Evolutionary conservation across 2,329 filamentous ascomycete genomes (phyloP).

Genomic region (Fusarium euwallaceae): DNA sequence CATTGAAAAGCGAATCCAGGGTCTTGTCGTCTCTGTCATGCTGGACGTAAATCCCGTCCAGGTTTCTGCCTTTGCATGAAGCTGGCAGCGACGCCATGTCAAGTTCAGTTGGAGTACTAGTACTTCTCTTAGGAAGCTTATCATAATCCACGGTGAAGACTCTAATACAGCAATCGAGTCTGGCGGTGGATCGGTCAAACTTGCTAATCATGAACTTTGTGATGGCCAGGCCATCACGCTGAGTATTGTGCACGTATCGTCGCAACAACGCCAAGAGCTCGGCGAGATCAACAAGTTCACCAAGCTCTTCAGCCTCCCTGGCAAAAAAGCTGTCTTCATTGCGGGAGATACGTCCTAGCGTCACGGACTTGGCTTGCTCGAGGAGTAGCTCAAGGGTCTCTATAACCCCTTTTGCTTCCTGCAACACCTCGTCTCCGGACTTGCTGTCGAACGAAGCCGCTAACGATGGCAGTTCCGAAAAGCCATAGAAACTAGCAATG

Average conservation of each 20-base stretch:
- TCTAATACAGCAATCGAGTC: not conserved
- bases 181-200: not conserved
- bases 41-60: not conserved
- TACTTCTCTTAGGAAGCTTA: not conserved
- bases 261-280: not conserved
- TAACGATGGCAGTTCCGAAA: not conserved
- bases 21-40: not conserved
- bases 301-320: not conserved
- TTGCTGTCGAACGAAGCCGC: not conserved
- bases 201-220: not conserved
- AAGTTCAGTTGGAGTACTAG: not conserved
- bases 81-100: not conserved
- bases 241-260: not conserved
- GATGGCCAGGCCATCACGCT: not conserved
- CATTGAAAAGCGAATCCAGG: not conserved
- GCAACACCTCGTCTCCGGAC: not conserved
- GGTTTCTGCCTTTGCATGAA: not conserved
- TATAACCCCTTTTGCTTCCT: not conserved
- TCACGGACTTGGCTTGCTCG: not conserved
- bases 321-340: not conserved
- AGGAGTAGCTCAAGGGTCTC: not conserved
- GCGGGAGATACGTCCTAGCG: not conserved
- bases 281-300: not conserved
- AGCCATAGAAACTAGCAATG: not conserved
- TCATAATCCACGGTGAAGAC: not conserved